phyloP scores from a whole-genome alignment of 208 protist species.

The Endotrypanum monterogeii region DNA sequence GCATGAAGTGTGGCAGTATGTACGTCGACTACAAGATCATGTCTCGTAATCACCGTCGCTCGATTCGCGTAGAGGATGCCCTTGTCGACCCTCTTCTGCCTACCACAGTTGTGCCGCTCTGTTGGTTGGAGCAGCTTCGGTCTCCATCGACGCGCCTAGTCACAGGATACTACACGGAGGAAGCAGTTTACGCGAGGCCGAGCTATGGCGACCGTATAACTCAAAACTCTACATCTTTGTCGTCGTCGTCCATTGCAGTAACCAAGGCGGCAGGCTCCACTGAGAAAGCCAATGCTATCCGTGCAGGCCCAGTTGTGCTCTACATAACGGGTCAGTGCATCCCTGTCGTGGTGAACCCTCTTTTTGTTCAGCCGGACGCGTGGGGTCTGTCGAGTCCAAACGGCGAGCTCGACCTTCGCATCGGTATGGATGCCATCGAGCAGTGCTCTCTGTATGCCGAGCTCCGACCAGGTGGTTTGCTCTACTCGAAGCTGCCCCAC shows the following conservation, averaged over 20 bases:
- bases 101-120: constrained; percentile 66
- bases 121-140: constrained; percentile 82
- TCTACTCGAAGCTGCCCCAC: constrained; percentile 75
- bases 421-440: constrained; percentile 88
- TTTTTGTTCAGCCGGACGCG: constrained; percentile 71
- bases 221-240: not conserved
- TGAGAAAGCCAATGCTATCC: constrained; percentile 49
- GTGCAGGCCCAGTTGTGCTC: constrained; percentile 79
- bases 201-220: constrained; percentile 38
- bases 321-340: constrained; percentile 83
- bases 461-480: constrained; percentile 80
- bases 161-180: constrained; percentile 76
- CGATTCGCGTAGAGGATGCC: constrained; percentile 77
- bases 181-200: constrained; percentile 47
- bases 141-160: constrained; percentile 66
- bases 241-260: not conserved
- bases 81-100: constrained; percentile 70
- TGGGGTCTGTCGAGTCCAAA: constrained; percentile 39
- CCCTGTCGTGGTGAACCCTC: constrained; percentile 73
- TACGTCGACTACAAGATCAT: constrained; percentile 85
- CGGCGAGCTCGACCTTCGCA: constrained; percentile 66
- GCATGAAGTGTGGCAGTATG: constrained; percentile 72
- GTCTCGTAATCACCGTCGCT: constrained; percentile 77
- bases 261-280: not conserved
- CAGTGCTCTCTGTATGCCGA: constrained; percentile 85